A percentile compares a stretch with the other conserved stretches of the same genome.
These are phyloP conservation scores for Agaricus bisporus DNA, from an alignment of 768 basidiomycete genomes.

Conservation along the genomic window DNA sequence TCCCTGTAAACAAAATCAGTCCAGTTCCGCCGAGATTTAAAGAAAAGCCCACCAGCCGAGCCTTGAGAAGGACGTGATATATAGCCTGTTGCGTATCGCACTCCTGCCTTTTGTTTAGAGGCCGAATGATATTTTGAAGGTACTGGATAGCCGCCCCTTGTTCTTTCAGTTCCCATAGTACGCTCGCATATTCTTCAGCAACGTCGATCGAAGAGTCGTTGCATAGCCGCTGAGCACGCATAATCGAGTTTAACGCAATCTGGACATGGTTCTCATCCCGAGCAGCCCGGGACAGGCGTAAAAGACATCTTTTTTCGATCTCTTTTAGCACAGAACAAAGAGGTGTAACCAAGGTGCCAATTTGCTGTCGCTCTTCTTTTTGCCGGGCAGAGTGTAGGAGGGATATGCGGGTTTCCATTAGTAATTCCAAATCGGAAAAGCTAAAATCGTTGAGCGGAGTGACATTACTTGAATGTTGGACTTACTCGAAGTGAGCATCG, in stretches of 20 bases:
- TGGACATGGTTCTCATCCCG: constrained; percentile 64
- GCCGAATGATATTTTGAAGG: constrained; percentile 37
- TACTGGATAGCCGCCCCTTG: constrained; percentile 77
- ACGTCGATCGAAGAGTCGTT: constrained; percentile 39
- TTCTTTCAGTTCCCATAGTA: constrained; percentile 86
- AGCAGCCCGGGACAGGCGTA: constrained; percentile 68
- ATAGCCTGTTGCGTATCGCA: constrained; percentile 24
- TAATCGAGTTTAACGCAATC: constrained; percentile 80
- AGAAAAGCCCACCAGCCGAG: constrained; percentile 52
- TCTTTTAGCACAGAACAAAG: constrained; percentile 44
- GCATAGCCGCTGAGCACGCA: constrained; percentile 66
- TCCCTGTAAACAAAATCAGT: constrained; percentile 47
- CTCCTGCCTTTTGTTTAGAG: not conserved
- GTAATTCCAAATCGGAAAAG: constrained; percentile 67
- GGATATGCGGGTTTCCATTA: constrained; percentile 77
- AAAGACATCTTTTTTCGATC: constrained; percentile 64
- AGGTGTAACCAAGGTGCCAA: constrained; percentile 63
- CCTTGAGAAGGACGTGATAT: constrained; percentile 30
- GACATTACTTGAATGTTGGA: constrained; percentile 8
- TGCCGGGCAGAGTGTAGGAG: constrained; percentile 67
- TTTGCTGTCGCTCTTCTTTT: constrained; percentile 67
- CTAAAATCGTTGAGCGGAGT: constrained; percentile 29
- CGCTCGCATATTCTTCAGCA: constrained; percentile 79
- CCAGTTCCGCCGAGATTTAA: not conserved
- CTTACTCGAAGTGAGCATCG: constrained; percentile 63